These are phyloP conservation scores for Drosera capensis DNA, from an alignment of 148 eudicot species.

Conservation along the genomic window DNA sequence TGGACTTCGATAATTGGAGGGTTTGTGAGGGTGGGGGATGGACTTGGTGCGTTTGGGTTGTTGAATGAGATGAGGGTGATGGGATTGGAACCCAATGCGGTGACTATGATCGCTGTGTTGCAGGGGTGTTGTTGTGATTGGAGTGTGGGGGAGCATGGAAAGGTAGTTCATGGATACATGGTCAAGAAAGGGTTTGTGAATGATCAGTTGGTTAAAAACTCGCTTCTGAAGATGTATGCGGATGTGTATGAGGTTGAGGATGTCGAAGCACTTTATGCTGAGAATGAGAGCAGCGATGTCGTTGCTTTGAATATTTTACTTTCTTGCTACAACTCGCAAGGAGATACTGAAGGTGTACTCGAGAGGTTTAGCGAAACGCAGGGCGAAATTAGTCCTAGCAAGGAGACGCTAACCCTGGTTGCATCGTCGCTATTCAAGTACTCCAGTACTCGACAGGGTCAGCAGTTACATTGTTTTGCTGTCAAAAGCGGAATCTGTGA, in stretches of 20 bases:
- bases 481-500: constrained; percentile 32
- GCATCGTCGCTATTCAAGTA: constrained; percentile 26
- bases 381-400: constrained; percentile 21
- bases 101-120: constrained; percentile 38
- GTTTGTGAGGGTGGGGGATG: constrained; percentile 21
- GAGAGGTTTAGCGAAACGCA: constrained; percentile 22
- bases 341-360: constrained; percentile 5
- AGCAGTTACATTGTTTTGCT: constrained; percentile 40
- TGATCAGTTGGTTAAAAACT: constrained; percentile 26
- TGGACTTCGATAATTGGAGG: constrained; percentile 51
- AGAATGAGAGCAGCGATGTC: constrained; percentile 21
- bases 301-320: constrained; percentile 47
- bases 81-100: constrained; percentile 30
- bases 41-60: constrained; percentile 15
- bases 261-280: constrained; percentile 23
- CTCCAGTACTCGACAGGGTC: constrained; percentile 14
- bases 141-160: constrained; percentile 19
- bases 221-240: constrained; percentile 30
- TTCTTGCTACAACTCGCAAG: constrained; percentile 19
- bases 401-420: constrained; percentile 29
- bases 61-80: constrained; percentile 16
- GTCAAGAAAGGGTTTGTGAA: constrained; percentile 20
- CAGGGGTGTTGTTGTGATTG: constrained; percentile 20
- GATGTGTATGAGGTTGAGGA: constrained; percentile 10
- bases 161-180: constrained; percentile 31